These are phyloP conservation scores for Xylaria sp. DNA, from an alignment of 2,329 filamentous ascomycete species.

Conservation along the genomic window DNA sequence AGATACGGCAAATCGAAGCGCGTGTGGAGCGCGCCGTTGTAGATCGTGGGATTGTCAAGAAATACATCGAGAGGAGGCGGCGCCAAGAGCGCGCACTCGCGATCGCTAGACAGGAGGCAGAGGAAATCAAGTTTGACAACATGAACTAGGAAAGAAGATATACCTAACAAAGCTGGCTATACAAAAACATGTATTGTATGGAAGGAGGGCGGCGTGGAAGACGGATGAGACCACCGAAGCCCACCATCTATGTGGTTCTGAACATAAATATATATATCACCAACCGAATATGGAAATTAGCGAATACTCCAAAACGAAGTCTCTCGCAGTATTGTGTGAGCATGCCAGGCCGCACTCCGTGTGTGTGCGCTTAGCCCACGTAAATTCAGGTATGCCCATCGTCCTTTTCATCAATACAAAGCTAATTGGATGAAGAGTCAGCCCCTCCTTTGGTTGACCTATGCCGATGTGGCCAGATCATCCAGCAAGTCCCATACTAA, in stretches of 20 bases:
- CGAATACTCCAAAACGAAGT: constrained; percentile 8
- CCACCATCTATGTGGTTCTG: constrained; percentile 19
- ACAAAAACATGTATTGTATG: constrained; percentile 38
- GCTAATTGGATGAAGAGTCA: constrained; percentile 13
- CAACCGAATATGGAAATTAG: constrained; percentile 23
- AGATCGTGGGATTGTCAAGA: constrained; percentile 65
- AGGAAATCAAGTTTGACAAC: constrained; percentile 53
- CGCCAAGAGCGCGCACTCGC: constrained; percentile 69
- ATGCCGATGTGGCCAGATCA: background rate
- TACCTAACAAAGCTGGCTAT: constrained; percentile 26
- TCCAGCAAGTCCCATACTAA: background rate
- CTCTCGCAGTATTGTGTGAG: background rate
- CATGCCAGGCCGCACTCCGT: background rate
- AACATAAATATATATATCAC: constrained; percentile 29
- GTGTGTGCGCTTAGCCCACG: background rate
- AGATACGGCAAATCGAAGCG: constrained; percentile 68
- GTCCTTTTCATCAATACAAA: background rate
- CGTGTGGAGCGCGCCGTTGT: constrained; percentile 60
- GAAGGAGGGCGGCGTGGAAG: constrained; percentile 12
- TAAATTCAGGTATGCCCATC: constrained; percentile 19
- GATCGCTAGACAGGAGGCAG: constrained; percentile 63
- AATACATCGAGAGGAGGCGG: constrained; percentile 66
- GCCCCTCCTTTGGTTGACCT: background rate
- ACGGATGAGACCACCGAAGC: background rate
- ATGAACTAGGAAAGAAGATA: background rate